phyloP scores from a whole-genome alignment of 495 filamentous ascomycete genomes.

The Aspergillus incahuasiensis region DNA sequence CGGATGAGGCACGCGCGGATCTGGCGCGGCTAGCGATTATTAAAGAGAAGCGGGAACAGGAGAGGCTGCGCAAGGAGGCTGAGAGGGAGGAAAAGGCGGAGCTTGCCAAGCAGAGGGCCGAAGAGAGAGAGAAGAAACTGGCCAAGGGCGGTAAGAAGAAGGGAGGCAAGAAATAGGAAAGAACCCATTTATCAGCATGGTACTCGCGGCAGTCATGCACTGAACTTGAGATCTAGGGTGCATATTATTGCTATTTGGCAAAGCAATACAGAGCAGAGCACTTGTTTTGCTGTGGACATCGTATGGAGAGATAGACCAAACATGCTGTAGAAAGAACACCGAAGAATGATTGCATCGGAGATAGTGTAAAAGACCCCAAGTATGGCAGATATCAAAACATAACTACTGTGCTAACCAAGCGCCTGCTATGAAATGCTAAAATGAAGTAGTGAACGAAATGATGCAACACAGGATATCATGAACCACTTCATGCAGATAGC shows the following conservation, averaged over 20 bases:
- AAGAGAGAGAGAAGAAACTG: conserved; percentile 35
- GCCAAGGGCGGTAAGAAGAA: conserved; percentile 42
- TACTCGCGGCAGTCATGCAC: background rate
- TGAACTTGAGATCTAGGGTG: background rate
- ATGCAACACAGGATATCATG: background rate
- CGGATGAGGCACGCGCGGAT: conserved; percentile 93
- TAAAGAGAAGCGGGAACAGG: conserved; percentile 79
- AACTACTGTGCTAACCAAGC: background rate
- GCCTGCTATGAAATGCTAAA: background rate
- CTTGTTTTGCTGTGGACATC: too few species aligned
- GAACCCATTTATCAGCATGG: background rate
- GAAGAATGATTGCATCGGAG: too few species aligned
- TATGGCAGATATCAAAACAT: background rate
- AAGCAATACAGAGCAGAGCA: background rate
- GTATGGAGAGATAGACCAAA: too few species aligned
- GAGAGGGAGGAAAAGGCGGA: conserved; percentile 73
- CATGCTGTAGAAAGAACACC: too few species aligned
- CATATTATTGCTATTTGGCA: background rate
- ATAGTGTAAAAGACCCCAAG: background rate
- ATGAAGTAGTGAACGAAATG: background rate
- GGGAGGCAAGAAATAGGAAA: background rate
- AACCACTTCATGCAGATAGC: conserved; percentile 11
- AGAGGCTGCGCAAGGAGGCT: conserved; percentile 72
- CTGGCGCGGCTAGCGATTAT: conserved; percentile 76
- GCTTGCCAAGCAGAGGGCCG: conserved; percentile 44